phyloP scores from a whole-genome alignment of 2,329 filamentous ascomycete species.

The Penicillium frequentans region DNA sequence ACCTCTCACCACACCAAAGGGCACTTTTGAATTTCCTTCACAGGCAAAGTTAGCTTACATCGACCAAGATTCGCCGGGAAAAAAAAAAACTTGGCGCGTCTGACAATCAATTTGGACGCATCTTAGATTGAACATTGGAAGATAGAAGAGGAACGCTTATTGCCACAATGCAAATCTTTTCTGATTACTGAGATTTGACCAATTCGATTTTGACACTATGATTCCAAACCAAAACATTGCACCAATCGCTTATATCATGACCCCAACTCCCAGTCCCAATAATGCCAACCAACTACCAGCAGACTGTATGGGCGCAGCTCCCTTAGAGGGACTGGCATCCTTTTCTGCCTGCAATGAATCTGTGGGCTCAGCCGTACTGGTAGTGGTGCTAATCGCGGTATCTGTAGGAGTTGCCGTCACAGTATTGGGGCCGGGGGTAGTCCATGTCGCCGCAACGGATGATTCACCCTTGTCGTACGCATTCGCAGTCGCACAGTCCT shows the following conservation, averaged over 20 bases:
- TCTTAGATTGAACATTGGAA: no score
- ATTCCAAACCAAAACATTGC: background rate
- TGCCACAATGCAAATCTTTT: no score
- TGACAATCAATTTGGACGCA: no score
- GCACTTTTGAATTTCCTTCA: no score
- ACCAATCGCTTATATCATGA: background rate
- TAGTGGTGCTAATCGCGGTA: background rate
- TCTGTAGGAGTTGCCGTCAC: background rate
- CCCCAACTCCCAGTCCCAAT: background rate
- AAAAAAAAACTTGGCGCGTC: no score
- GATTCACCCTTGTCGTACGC: constrained; percentile 18
- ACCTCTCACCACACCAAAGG: no score
- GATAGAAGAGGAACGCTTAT: no score
- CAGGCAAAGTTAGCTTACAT: no score
- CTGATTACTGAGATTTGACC: no score
- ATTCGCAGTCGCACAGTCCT: constrained; percentile 21
- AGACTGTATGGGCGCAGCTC: background rate
- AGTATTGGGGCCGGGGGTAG: constrained; percentile 5
- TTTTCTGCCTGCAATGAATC: background rate
- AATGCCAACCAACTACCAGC: background rate
- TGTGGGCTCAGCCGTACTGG: background rate
- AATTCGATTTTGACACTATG: no score
- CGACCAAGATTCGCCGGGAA: no score
- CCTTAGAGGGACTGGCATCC: background rate
- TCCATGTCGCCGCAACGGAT: constrained; percentile 5